Evolutionary conservation across 805 yeast species (phyloP).

Genomic region (Candida maris): DNA sequence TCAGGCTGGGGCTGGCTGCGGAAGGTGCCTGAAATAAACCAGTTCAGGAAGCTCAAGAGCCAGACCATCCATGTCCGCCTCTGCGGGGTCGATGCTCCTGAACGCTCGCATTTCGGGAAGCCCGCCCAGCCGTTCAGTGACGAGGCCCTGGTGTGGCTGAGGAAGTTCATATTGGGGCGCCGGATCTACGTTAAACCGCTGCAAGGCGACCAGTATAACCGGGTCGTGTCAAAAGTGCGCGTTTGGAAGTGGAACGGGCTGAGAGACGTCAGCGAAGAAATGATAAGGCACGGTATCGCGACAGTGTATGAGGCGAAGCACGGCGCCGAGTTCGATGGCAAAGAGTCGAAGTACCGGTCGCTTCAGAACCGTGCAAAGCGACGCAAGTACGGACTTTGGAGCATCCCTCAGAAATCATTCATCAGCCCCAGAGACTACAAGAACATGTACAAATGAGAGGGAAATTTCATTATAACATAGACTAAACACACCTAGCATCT

Average conservation of each 20-base stretch:
- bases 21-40: conserved; percentile 52
- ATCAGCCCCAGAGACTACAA: conserved; percentile 81
- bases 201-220: conserved; percentile 79
- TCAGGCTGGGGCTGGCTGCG: conserved; percentile 96
- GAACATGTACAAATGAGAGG: conserved; percentile 32
- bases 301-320: conserved; percentile 80
- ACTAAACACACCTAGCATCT: conserved; percentile 50
- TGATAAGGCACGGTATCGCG: conserved; percentile 80
- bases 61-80: conserved; percentile 77
- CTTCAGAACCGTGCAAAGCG: conserved; percentile 59
- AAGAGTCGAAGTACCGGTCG: conserved; percentile 54
- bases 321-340: conserved; percentile 84
- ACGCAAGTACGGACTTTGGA: conserved; percentile 67
- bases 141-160: conserved; percentile 80
- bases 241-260: conserved; percentile 62
- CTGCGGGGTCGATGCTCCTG: conserved; percentile 97
- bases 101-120: conserved; percentile 88
- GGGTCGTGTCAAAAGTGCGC: conserved; percentile 78
- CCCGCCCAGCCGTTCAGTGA: conserved; percentile 86
- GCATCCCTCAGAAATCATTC: conserved; percentile 33
- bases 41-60: conserved; percentile 44
- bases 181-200: conserved; percentile 74
- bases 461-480: neutral
- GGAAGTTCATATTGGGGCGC: conserved; percentile 59
- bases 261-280: conserved; percentile 80